These are phyloP conservation scores for Stagonosporopsis rhizophila DNA, from an alignment of 2,329 filamentous ascomycete genomes.

Conservation along the genomic window DNA sequence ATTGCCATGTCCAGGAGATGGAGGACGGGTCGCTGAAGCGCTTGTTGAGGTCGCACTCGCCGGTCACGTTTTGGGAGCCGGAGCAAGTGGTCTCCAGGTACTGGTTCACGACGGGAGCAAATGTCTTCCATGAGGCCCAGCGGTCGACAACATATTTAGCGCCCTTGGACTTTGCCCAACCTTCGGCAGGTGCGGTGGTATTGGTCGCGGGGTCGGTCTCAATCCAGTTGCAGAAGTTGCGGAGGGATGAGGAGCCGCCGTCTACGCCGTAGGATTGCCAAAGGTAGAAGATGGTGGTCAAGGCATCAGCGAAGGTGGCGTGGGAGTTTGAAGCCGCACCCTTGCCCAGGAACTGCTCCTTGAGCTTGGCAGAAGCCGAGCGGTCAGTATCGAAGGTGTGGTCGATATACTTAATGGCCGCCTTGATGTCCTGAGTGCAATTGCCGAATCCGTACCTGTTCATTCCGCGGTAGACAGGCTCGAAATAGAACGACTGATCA, in stretches of 20 bases:
- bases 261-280: constrained; percentile 57
- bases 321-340: constrained; percentile 57
- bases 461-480: constrained; percentile 58
- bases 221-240: constrained; percentile 56
- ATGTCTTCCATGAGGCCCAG: constrained; percentile 52
- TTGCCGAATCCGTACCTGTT: constrained; percentile 52
- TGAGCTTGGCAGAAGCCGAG: constrained; percentile 51
- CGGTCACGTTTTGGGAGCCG: constrained; percentile 31
- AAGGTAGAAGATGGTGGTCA: constrained; percentile 50
- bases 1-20: constrained; percentile 61
- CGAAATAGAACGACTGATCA: constrained; percentile 61
- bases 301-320: constrained; percentile 55
- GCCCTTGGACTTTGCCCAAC: constrained; percentile 53
- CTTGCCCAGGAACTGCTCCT: constrained; percentile 57
- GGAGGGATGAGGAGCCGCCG: constrained; percentile 43
- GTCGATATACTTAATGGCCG: constrained; percentile 59
- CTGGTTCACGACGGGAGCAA: constrained; percentile 49
- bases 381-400: constrained; percentile 48
- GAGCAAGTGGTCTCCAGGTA: constrained; percentile 53
- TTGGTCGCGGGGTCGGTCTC: constrained; percentile 52
- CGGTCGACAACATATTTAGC: constrained; percentile 51
- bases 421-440: constrained; percentile 59
- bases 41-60: constrained; percentile 50
- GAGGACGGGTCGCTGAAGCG: constrained; percentile 44
- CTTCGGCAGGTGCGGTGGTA: constrained; percentile 47